Evolutionary conservation across 1,284 basidiomycete genomes (phyloP), one percentile per base, ranked within the genome.

Genomic region (Boletus mariae): DNA sequence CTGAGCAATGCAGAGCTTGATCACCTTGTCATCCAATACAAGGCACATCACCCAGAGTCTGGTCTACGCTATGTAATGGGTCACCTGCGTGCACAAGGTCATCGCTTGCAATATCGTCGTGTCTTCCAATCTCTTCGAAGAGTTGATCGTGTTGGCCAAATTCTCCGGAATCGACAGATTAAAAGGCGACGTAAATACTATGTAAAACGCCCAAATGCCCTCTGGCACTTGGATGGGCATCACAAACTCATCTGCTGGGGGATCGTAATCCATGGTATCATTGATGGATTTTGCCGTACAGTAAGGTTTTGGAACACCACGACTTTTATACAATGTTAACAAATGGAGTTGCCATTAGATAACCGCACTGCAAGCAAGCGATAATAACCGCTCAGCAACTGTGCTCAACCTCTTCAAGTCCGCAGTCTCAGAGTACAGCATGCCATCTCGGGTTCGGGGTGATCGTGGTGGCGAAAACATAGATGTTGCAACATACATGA

Each of bases 201-300:
- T 12, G 66, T 73, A 1, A 34, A 62, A 2, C 47, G 66, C 0
- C 73, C 75, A 4, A 77, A 80, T 57, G 53, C 63, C 0, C 50
- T 60, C 0, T 59, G 58, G 55, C 51, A 60, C 1, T 1, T 59
- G 6, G 40, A 59, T 1, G 23, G 52, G 0, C 49, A 59, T 13
- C 51, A 60, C 52, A 79, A 80, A 55, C 60, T 80, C 0, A 80
- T 82, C 11, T 37, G 38, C 0, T 82, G 75, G 77, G 76, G 77
- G 0, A 70, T 80, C 48, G 75, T 81, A 0, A 73, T 82, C 13
- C 79, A 82, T 65, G 77, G 76, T 0, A 37, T 74, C 4, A 64
- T 75, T 32, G 76, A 82, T 65, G 76, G 78, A 0, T 76, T 68
- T 51, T 71, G 65, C 51, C 37, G 69, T 1, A 72, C 58, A 25